Evolutionary conservation across 352 stramenopile genomes (phyloP).

Genomic region (Globisporangium heterothallicum): DNA sequence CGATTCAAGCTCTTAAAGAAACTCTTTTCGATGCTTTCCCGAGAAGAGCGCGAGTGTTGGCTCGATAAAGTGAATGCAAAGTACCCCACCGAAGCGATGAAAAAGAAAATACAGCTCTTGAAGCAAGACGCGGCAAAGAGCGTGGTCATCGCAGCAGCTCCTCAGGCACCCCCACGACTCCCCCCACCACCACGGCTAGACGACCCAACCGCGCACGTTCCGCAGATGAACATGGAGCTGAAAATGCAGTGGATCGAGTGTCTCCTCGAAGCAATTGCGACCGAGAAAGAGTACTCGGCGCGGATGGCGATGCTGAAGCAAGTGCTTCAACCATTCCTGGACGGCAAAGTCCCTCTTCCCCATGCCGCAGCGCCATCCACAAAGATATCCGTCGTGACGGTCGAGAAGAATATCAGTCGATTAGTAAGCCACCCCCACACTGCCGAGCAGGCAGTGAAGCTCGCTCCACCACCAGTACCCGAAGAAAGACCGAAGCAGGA

Average conservation of each 20-base stretch:
- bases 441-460: conserved; percentile 23
- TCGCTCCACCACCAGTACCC: conserved; percentile 5
- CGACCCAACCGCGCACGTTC: conserved; percentile 25
- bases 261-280: conserved; percentile 32
- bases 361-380: not conserved
- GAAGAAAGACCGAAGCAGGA: conserved; percentile 13
- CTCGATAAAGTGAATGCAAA: conserved; percentile 47
- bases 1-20: conserved; percentile 48
- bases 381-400: conserved; percentile 14
- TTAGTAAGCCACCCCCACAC: conserved; percentile 26
- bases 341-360: conserved; percentile 22
- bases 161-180: not conserved
- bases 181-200: conserved; percentile 20
- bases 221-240: conserved; percentile 38
- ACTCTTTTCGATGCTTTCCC: conserved; percentile 46
- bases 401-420: conserved; percentile 23
- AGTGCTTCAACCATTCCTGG: conserved; percentile 39
- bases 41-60: conserved; percentile 43
- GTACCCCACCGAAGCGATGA: conserved; percentile 33
- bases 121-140: conserved; percentile 16
- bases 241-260: conserved; percentile 65
- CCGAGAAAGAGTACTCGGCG: conserved; percentile 35
- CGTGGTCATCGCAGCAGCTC: not conserved
- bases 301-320: conserved; percentile 46
- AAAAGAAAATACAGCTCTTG: conserved; percentile 17